phyloP scores from a whole-genome alignment of 2,329 filamentous ascomycete genomes.

The Alternaria brassicae region DNA sequence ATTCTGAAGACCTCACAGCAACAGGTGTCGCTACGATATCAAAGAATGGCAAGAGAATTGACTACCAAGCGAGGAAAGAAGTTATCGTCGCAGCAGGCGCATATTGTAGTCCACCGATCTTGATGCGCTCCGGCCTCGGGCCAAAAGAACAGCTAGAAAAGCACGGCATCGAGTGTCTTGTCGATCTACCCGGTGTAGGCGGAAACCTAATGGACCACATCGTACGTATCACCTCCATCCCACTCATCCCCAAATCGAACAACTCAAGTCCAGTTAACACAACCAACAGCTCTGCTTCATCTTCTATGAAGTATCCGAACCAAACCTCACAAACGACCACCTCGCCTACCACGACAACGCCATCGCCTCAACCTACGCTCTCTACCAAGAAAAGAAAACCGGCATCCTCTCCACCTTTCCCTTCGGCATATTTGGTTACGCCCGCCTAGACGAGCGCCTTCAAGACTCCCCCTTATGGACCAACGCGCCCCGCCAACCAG shows the following conservation, averaged over 20 bases:
- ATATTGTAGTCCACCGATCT: constrained; percentile 48
- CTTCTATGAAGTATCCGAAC: constrained; percentile 67
- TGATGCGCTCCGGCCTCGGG: constrained; percentile 65
- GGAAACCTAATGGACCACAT: constrained; percentile 70
- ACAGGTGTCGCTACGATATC: constrained; percentile 56
- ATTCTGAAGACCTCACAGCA: constrained; percentile 51
- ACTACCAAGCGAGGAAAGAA: constrained; percentile 47
- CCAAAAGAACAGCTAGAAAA: constrained; percentile 60
- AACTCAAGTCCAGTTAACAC: constrained; percentile 50
- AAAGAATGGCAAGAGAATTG: constrained; percentile 49
- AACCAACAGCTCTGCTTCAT: constrained; percentile 58
- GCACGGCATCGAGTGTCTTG: constrained; percentile 60
- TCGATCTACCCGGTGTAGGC: constrained; percentile 68
- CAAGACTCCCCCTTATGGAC: constrained; percentile 63
- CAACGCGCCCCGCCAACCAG: constrained; percentile 52
- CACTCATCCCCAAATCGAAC: constrained; percentile 52
- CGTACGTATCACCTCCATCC: too few species aligned
- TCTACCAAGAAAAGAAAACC: constrained; percentile 65
- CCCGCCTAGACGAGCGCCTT: constrained; percentile 67
- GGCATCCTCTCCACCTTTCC: constrained; percentile 68
- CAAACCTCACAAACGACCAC: constrained; percentile 62
- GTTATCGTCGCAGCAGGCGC: constrained; percentile 45
- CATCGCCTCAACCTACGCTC: constrained; percentile 58
- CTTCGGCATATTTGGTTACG: constrained; percentile 68
- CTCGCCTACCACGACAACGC: constrained; percentile 63